Evolutionary conservation across 768 basidiomycete species (phyloP), one percentile per base, ranked within the genome.

Genomic region (Flagelloscypha sp.): DNA sequence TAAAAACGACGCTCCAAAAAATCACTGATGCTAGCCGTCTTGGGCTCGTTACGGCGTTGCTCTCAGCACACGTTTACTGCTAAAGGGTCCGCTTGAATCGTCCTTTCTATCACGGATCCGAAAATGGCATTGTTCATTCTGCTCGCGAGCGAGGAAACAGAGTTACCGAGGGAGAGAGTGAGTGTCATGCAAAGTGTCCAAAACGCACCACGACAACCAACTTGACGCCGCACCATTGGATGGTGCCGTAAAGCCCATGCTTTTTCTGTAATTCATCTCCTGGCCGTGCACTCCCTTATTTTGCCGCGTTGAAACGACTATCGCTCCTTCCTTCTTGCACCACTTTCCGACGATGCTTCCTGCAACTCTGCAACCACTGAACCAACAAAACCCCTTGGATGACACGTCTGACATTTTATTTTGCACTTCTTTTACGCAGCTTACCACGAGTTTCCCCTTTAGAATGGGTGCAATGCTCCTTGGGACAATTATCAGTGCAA

Each of bases 401-500:
- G 28, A 20, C 27, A 35, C 34, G 34, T 35, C 24, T 13, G 34
- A 13, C 23, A 13, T 24, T 25, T 7, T 4, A 22, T 13, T 4
- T 24, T 8, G 11, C 9, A 15, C 2, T 9, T 19, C 7, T 13
- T 7, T 25, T n/a, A n/a, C n/a, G n/a, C n/a, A n/a, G n/a, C 13
- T 35, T 19, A 25, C 10, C n/a, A 25, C 34, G 13, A 23, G 10
- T 17, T n/a, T n/a, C 21, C 5, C 13, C 8, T 6, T 4, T 28
- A 69, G 65, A 29, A 64, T 69, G 55, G 67, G 67, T 8, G 60
- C 63, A 1, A 63, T 66, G 57, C 51, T 66, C 35, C 48, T 69
- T 24, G 67, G 67, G 3, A 61, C 64, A 16, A 53, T 69, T 21
- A 41, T 61, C 24, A 36, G 38, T n/a, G 39, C 42, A n/a, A n/a